Percentiles rank a stretch among this genome's conserved stretches.
phyloP scores from a whole-genome alignment of 306 rosid species.

The Sechiopsis laciniata region DNA sequence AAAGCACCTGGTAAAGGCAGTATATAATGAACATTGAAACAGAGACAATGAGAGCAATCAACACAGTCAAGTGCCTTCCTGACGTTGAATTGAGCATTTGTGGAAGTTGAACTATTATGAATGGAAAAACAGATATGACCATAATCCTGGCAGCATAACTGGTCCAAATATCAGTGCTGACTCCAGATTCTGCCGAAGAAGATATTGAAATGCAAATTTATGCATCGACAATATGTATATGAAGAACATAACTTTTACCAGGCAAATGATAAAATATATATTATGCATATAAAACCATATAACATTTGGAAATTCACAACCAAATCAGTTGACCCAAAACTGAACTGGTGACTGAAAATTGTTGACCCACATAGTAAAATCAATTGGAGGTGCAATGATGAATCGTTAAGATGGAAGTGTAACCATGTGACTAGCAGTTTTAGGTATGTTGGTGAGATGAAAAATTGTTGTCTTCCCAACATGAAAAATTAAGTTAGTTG shows the following conservation, averaged over 20 bases:
- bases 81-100: slow-evolving; percentile 65
- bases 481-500: neutral
- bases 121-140: slow-evolving; percentile 71
- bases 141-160: slow-evolving; percentile 78
- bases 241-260: too few species aligned
- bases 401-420: too few species aligned
- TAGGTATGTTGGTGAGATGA: neutral
- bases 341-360: too few species aligned
- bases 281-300: too few species aligned
- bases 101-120: slow-evolving; percentile 76
- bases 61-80: slow-evolving; percentile 62
- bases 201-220: slow-evolving; percentile 19
- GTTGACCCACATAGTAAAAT: too few species aligned
- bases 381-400: too few species aligned
- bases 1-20: slow-evolving; percentile 36
- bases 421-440: too few species aligned
- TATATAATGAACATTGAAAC: slow-evolving; percentile 42
- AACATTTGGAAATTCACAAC: too few species aligned
- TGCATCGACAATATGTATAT: too few species aligned
- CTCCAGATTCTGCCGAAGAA: slow-evolving; percentile 74
- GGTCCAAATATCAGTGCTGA: slow-evolving; percentile 93
- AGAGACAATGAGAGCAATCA: slow-evolving; percentile 73
- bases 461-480: neutral
- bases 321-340: too few species aligned
- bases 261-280: too few species aligned